phyloP scores from a whole-genome alignment of 2,329 filamentous ascomycete species.

The Didymella segeticola region DNA sequence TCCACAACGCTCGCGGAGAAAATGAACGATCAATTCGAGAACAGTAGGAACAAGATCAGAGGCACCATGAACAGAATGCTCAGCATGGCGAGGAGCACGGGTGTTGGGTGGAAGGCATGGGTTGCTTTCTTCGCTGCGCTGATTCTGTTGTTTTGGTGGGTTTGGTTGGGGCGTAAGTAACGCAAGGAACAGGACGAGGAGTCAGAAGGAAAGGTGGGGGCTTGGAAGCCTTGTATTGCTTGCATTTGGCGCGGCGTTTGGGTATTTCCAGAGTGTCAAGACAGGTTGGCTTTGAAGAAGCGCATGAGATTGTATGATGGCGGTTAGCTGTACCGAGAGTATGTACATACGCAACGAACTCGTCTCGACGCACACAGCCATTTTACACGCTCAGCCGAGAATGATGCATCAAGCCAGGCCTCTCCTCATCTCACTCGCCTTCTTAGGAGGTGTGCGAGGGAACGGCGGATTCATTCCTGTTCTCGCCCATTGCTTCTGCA shows the following conservation, averaged over 20 bases:
- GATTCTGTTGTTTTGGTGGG: constrained; percentile 83
- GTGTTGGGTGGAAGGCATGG: constrained; percentile 97
- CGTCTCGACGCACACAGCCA: too few species aligned
- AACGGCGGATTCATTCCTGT: not conserved
- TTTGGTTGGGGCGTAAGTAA: constrained; percentile 75
- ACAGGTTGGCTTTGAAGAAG: too few species aligned
- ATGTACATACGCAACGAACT: not conserved
- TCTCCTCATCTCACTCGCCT: too few species aligned
- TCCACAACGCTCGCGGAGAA: constrained; percentile 87
- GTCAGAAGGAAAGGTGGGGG: not conserved
- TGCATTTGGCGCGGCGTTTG: constrained; percentile 19
- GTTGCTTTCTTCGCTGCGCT: constrained; percentile 85
- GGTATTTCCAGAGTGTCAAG: not conserved
- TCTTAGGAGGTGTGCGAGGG: not conserved
- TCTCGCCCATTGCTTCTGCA: not conserved
- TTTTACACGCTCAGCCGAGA: too few species aligned
- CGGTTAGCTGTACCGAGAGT: not conserved
- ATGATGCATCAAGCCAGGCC: too few species aligned
- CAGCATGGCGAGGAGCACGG: constrained; percentile 90
- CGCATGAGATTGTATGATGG: not conserved
- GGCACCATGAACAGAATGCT: constrained; percentile 98
- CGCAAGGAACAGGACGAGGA: not conserved
- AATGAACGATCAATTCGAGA: constrained; percentile 95
- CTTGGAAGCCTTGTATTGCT: not conserved
- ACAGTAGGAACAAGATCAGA: constrained; percentile 77